Percentiles rank a stretch among this genome's conserved stretches.
Conservation (phyloP, 2,329 filamentous ascomycete species). For the Corniculantispora saksenae region DNA sequence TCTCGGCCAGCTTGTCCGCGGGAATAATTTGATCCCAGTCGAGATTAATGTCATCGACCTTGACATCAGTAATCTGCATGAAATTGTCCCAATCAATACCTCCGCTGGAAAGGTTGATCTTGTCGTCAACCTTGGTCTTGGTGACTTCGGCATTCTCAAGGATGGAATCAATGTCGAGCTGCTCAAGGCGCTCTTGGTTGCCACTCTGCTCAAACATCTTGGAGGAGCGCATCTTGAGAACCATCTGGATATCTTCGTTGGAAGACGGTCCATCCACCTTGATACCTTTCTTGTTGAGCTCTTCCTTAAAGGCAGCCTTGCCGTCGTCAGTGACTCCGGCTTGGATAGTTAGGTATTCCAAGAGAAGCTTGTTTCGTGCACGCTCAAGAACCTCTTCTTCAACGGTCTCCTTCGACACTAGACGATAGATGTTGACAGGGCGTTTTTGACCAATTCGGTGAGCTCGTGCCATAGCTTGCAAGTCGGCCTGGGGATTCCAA, state of each 20-base stretch:
- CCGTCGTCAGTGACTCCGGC: constrained; percentile 95
- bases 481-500: constrained; percentile 97
- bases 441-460: constrained; percentile 97
- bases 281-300: constrained; percentile 76
- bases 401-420: constrained; percentile 97
- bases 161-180: constrained; percentile 96
- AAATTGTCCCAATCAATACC: constrained; percentile 87
- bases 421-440: constrained; percentile 91
- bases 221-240: constrained; percentile 96
- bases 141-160: constrained; percentile 96
- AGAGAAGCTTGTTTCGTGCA: constrained; percentile 93
- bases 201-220: constrained; percentile 98
- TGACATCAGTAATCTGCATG: constrained; percentile 96
- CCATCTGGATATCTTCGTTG: constrained; percentile 91
- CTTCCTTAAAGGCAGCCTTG: constrained; percentile 72
- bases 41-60: constrained; percentile 76
- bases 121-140: constrained; percentile 91
- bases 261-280: constrained; percentile 81
- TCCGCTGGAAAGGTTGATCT: constrained; percentile 87
- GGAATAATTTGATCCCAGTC: constrained; percentile 99
- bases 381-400: constrained; percentile 97
- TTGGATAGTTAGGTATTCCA: constrained; percentile 97
- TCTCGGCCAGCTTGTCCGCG: constrained; percentile 82
- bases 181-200: constrained; percentile 94
- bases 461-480: constrained; percentile 97